phyloP scores from a whole-genome alignment of 2,329 filamentous ascomycete species.

The Fusarium heterosporum region DNA sequence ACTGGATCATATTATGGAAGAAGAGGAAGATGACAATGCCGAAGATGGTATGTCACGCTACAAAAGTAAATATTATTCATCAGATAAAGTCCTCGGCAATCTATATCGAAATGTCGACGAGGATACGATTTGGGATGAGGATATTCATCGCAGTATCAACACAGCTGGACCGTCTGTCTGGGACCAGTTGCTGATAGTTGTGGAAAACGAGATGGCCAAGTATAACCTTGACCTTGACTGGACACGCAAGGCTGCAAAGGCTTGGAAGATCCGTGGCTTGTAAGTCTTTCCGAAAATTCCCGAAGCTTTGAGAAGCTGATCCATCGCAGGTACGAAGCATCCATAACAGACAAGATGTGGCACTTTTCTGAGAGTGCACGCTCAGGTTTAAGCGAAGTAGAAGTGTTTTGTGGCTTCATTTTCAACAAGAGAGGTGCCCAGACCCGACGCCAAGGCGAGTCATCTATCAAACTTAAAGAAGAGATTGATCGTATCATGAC shows the following conservation, averaged over 20 bases:
- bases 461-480: constrained; percentile 63
- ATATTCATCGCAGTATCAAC: constrained; percentile 54
- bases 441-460: constrained; percentile 63
- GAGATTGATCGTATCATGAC: constrained; percentile 61
- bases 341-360: constrained; percentile 56
- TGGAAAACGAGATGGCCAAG: constrained; percentile 37
- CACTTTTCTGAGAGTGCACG: constrained; percentile 60
- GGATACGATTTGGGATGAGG: constrained; percentile 68
- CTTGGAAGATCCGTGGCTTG: constrained; percentile 59
- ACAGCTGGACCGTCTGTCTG: constrained; percentile 55
- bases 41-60: constrained; percentile 57
- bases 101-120: constrained; percentile 82
- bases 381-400: constrained; percentile 60
- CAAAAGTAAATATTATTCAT: constrained; percentile 70
- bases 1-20: constrained; percentile 46
- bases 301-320: constrained; percentile 25
- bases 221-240: constrained; percentile 50
- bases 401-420: constrained; percentile 68
- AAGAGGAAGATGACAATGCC: constrained; percentile 56
- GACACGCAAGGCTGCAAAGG: constrained; percentile 52
- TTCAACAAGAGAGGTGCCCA: constrained; percentile 63
- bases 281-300: constrained; percentile 56
- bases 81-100: constrained; percentile 74
- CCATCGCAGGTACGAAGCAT: constrained; percentile 59
- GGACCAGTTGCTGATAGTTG: constrained; percentile 53